Percentiles rank a stretch among this genome's conserved stretches.
phyloP scores from a whole-genome alignment of 2,329 filamentous ascomycete species.

The Colletotrichum spinosum region DNA sequence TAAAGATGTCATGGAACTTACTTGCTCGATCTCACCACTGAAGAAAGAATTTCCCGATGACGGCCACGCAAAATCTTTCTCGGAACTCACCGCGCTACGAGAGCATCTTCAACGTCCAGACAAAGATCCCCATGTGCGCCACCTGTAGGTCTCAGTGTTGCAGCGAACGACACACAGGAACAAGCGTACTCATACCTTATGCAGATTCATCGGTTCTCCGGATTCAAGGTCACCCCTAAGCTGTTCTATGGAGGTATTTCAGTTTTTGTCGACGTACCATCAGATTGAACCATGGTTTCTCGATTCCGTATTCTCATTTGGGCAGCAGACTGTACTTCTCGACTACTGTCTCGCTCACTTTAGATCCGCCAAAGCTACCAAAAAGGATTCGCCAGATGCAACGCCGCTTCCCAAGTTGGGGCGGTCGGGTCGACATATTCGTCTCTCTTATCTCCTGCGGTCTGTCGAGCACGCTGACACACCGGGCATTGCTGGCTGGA shows the following conservation, averaged over 20 bases:
- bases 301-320: background rate
- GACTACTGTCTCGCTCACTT: background rate
- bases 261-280: background rate
- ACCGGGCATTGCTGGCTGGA: background rate
- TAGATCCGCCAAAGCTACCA: background rate
- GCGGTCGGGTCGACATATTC: background rate
- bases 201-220: background rate
- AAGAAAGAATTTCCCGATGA: too few relatives aligned
- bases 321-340: background rate
- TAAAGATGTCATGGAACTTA: too few relatives aligned
- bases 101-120: too few relatives aligned
- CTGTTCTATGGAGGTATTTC: background rate
- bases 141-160: too few relatives aligned
- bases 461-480: conserved; percentile 1
- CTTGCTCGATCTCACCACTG: too few relatives aligned
- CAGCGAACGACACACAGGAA: too few relatives aligned
- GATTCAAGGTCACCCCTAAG: background rate
- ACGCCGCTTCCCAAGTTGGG: background rate
- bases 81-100: too few relatives aligned
- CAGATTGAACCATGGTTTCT: background rate
- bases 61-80: too few relatives aligned
- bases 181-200: too few relatives aligned
- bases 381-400: background rate
- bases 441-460: conserved; percentile 13
- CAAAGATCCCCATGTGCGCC: too few relatives aligned